phyloP scores from a whole-genome alignment of 2,329 filamentous ascomycete genomes.

The Bipolaris sorokiniana region DNA sequence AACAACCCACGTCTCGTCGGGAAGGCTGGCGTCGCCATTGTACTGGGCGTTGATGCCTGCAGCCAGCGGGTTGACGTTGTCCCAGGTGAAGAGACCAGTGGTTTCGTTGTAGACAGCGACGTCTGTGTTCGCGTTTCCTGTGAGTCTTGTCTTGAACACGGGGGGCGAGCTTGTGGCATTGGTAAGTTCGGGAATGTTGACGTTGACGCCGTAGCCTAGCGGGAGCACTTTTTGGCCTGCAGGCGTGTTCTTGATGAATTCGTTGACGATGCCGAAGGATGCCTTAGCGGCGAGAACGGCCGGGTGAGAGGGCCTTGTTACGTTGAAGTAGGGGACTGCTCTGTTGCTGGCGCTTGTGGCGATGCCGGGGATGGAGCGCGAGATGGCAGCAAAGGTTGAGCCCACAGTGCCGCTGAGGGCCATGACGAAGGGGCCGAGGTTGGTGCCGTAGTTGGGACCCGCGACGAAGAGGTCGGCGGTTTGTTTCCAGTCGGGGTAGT shows the following conservation, averaged over 20 bases:
- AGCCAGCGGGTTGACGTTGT: conserved; percentile 55
- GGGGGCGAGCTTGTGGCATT: conserved; percentile 50
- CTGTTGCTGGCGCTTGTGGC: conserved; percentile 55
- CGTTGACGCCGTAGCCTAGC: conserved; percentile 59
- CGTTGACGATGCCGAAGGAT: conserved; percentile 53
- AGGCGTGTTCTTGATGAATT: conserved; percentile 51
- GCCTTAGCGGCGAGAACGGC: conserved; percentile 55
- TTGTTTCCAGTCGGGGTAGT: conserved; percentile 52
- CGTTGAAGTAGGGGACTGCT: conserved; percentile 53
- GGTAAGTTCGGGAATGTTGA: conserved; percentile 58
- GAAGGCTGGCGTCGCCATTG: conserved; percentile 59
- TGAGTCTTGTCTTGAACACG: conserved; percentile 57
- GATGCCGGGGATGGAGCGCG: conserved; percentile 59
- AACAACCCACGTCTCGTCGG: conserved; percentile 59
- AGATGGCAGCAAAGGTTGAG: conserved; percentile 58
- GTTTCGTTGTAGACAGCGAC: conserved; percentile 54
- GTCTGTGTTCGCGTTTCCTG: conserved; percentile 57
- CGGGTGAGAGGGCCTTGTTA: conserved; percentile 52
- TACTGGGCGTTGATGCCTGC: conserved; percentile 59
- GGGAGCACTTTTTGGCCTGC: conserved; percentile 50
- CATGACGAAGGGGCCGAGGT: conserved; percentile 59
- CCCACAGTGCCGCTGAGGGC: conserved; percentile 45
- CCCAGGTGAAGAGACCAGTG: conserved; percentile 56
- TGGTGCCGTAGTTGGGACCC: conserved; percentile 63
- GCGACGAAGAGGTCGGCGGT: conserved; percentile 61